phyloP scores from a whole-genome alignment of 2,329 filamentous ascomycete species.

The Ramichloridium luteum region DNA sequence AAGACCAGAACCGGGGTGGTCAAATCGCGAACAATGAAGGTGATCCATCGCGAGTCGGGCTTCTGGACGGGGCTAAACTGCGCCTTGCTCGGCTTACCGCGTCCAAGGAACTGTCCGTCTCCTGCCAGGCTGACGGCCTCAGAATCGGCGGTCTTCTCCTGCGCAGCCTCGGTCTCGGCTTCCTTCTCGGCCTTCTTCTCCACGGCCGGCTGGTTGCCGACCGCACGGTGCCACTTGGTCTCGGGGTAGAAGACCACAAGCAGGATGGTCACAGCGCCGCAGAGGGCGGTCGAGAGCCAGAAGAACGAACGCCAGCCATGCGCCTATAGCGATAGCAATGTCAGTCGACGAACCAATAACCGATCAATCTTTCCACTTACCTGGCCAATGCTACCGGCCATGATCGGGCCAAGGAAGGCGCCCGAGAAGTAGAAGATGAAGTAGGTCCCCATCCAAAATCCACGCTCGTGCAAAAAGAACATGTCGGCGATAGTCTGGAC shows the following conservation, averaged over 20 bases:
- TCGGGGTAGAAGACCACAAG: constrained; percentile 32
- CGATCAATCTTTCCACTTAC: no score
- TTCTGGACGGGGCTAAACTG: constrained; percentile 29
- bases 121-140: constrained; percentile 18
- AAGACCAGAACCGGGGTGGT: constrained; percentile 32
- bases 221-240: constrained; percentile 29
- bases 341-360: no score
- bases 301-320: constrained; percentile 37
- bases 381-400: constrained; percentile 32
- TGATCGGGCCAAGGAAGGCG: constrained; percentile 33
- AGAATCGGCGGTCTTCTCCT: constrained; percentile 20
- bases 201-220: constrained; percentile 4
- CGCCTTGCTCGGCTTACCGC: constrained; percentile 27
- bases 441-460: constrained; percentile 15
- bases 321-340: no score
- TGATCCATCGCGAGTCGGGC: constrained; percentile 29
- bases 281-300: constrained; percentile 32
- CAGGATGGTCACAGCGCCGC: constrained; percentile 28
- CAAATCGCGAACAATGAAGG: constrained; percentile 30
- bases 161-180: constrained; percentile 12
- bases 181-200: constrained; percentile 6
- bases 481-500: constrained; percentile 35
- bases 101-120: constrained; percentile 14
- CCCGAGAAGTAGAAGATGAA: constrained; percentile 32
- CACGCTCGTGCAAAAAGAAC: constrained; percentile 33